These are phyloP conservation scores for Breynia disticha DNA, from an alignment of 441 rosid species.

Conservation along the genomic window DNA sequence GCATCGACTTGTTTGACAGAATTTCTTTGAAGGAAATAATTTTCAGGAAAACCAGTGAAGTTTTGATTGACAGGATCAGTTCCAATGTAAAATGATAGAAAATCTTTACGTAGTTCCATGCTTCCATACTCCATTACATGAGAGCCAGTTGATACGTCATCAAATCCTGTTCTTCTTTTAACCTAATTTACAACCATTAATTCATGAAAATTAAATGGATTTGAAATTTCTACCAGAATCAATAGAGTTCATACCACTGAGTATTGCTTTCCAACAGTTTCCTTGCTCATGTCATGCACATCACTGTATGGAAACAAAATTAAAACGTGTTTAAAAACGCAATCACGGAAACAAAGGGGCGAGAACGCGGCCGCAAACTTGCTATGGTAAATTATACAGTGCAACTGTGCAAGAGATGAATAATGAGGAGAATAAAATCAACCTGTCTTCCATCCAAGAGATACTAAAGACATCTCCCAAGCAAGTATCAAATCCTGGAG, in stretches of 20 bases:
- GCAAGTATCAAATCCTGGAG: conserved; percentile 31
- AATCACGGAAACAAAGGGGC: too few species aligned
- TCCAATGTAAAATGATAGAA: conserved; percentile 36
- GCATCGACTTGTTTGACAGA: conserved; percentile 34
- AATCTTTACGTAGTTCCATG: conserved; percentile 19
- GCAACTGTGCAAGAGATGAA: too few species aligned
- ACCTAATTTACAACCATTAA: conserved; percentile 15
- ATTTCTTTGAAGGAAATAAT: background rate
- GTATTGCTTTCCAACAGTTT: conserved; percentile 35
- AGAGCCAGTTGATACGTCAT: conserved; percentile 11
- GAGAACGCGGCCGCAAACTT: too few species aligned
- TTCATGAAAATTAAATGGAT: background rate
- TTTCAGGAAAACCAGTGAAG: conserved; percentile 2
- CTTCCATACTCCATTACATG: conserved; percentile 53
- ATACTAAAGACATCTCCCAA: conserved; percentile 57
- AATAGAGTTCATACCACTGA: conserved; percentile 22
- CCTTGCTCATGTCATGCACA: conserved; percentile 30
- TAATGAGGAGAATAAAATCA: too few species aligned
- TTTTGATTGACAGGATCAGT: conserved; percentile 18
- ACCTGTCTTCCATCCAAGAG: conserved; percentile 83
- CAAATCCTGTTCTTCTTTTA: conserved; percentile 36
- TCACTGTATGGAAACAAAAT: conserved; percentile 22
- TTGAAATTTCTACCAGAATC: too few species aligned
- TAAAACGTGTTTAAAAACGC: background rate
- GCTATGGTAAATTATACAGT: too few species aligned